Percentiles rank a stretch among this genome's conserved stretches.
Conservation (phyloP, 2,329 filamentous ascomycete genomes). For the Xylariaceae sp. region DNA sequence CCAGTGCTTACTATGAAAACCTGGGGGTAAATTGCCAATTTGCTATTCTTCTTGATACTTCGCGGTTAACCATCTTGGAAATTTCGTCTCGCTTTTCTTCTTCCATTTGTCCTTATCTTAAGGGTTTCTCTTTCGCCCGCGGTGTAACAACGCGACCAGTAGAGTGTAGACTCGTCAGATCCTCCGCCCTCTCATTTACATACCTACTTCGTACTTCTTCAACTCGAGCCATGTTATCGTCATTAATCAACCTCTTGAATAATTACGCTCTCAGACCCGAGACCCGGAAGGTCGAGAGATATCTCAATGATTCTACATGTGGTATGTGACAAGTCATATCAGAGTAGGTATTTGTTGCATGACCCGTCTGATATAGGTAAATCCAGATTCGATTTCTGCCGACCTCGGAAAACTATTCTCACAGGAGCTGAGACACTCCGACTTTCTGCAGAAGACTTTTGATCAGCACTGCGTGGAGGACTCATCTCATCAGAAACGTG, state of each 20-base stretch:
- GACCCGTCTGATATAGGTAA: not conserved
- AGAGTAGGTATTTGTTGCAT: not conserved
- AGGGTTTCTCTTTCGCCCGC: too few relatives aligned
- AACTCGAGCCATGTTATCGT: not conserved
- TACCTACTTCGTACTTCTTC: too few relatives aligned
- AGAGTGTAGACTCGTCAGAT: not conserved
- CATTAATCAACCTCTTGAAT: not conserved
- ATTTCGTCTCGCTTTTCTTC: too few relatives aligned
- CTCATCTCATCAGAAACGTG: conserved; percentile 4
- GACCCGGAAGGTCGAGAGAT: conserved; percentile 3
- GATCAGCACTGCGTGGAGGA: conserved; percentile 3
- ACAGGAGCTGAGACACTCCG: not conserved
- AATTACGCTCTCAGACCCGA: not conserved
- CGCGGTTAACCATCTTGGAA: too few relatives aligned
- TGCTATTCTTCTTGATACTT: too few relatives aligned
- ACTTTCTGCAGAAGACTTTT: conserved; percentile 2
- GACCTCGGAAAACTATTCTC: conserved; percentile 4
- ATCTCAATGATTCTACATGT: conserved; percentile 4
- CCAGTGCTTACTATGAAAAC: not conserved
- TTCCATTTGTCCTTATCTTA: too few relatives aligned
- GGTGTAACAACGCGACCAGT: not conserved
- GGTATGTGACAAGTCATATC: not conserved
- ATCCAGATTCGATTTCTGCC: not conserved
- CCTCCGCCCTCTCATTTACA: not conserved
- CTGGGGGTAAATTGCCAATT: too few relatives aligned